Evolutionary conservation across 768 basidiomycete genomes (phyloP), one percentile per base, ranked within the genome.

Genomic region (Hypsizygus marmoreus): DNA sequence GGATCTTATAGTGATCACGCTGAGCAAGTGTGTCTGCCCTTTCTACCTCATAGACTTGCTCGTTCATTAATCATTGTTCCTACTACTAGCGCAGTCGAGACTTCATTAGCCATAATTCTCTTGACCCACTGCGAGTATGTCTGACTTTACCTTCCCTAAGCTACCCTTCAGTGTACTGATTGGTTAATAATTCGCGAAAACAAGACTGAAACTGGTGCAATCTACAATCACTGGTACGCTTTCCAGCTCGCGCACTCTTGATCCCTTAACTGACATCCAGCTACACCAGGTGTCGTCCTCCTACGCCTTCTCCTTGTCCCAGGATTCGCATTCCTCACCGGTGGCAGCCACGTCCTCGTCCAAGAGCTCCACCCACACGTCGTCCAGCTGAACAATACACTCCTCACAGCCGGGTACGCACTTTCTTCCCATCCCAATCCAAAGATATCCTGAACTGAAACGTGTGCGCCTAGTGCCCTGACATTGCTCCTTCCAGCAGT

Each of bases 291-390:
- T 17, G 85, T 88, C 8, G 73, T 87, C 6, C 62, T 90, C 16
- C 71, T 90, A 12, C 87, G 86, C 56, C 71, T 88, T 1, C 70
- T 90, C 2, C 77, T 90, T 20, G 71, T 88, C 40, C 86, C 86
- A 0, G 87, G 87, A 4, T 70, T 74, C 2, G 71, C 85, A 0
- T 88, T 88, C 60, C 68, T 87, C 8, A 75, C 75, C 3, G 86
- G 85, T 24, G 87, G 86, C 34, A 79, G 77, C 13, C 72, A 76
- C n/a, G 68, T 87, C 14, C 68, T 77, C 54, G 73, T 84, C 33
- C 87, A 90, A 60, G 74, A 84, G 37, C 66, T 88, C 6, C 79
- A 85, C 55, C 82, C 82, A 1, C 80, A 82, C 52, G 57, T 77
- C n/a, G 79, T 80, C 0, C 71, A 85, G 54, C 69, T 88, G 4